Conservation (phyloP, 805 yeast genomes). For the Zygoascus ofunaensis region DNA sequence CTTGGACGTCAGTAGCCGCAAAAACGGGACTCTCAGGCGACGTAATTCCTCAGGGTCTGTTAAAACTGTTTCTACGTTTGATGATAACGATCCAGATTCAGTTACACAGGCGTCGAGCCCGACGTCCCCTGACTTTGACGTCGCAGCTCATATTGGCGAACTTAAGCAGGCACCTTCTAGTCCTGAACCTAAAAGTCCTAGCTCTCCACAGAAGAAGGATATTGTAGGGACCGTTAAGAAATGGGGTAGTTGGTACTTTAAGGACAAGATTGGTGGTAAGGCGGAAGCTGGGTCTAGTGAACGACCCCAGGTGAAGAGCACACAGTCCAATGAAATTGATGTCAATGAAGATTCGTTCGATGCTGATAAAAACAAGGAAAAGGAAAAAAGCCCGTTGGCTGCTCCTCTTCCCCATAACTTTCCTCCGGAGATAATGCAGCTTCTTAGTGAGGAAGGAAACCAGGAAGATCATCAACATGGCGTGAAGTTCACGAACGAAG, state of each 20-base stretch:
- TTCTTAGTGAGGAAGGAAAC: slow-evolving; percentile 9
- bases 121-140: slow-evolving; percentile 1
- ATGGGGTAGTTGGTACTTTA: slow-evolving; percentile 22
- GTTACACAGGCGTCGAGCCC: not conserved
- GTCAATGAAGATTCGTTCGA: not conserved
- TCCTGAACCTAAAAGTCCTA: not conserved
- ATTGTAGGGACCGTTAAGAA: slow-evolving; percentile 19
- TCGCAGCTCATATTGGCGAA: slow-evolving; percentile 3
- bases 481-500: not conserved
- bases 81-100: not conserved
- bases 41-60: not conserved
- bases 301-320: not conserved
- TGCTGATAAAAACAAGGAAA: not conserved
- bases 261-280: slow-evolving; percentile 10
- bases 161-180: not conserved
- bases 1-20: not conserved
- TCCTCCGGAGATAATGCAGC: slow-evolving; percentile 22
- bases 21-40: not conserved
- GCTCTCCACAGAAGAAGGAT: slow-evolving; percentile 8
- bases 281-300: not conserved
- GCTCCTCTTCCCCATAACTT: slow-evolving; percentile 24
- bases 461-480: not conserved
- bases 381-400: slow-evolving; percentile 2
- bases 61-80: not conserved
- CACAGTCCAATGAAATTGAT: not conserved